phyloP scores from a whole-genome alignment of 2,329 filamentous ascomycete species.

The Diplodia intermedia region DNA sequence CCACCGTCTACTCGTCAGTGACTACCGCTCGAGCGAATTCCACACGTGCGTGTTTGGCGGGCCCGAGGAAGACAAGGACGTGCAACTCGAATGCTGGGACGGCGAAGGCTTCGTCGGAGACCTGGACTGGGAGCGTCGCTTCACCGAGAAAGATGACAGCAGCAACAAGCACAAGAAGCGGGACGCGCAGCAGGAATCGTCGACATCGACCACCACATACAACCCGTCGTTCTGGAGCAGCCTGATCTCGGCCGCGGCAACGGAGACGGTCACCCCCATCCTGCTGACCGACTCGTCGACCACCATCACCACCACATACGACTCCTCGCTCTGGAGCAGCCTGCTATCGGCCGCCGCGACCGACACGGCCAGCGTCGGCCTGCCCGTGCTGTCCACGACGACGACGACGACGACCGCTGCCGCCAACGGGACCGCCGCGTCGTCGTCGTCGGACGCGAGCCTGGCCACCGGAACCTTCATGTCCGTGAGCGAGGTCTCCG shows the following conservation, averaged over 20 bases:
- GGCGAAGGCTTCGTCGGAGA: conserved; percentile 1
- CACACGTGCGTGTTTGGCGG: conserved; percentile 8
- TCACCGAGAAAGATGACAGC: background rate
- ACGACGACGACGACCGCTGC: background rate
- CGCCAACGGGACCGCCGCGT: conserved; percentile 8
- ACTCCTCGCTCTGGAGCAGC: too few species aligned
- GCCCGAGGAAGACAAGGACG: background rate
- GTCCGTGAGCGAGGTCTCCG: conserved; percentile 11
- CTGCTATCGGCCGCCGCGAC: too few species aligned
- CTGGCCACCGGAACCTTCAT: conserved; percentile 5
- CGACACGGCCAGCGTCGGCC: too few species aligned
- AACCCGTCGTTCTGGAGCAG: conserved; percentile 21
- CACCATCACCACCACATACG: too few species aligned
- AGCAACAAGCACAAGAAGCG: background rate
- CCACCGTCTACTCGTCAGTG: background rate
- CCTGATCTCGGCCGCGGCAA: conserved; percentile 3
- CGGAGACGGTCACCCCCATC: background rate
- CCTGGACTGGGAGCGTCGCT: conserved; percentile 3
- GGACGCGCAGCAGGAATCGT: background rate
- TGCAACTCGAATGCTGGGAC: conserved; percentile 14
- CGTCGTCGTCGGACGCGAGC: background rate
- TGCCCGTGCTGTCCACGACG: background rate
- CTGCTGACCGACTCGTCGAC: conserved; percentile 2
- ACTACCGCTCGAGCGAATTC: conserved; percentile 14
- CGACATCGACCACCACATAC: conserved; percentile 4